phyloP scores from a whole-genome alignment of 148 eudicot genomes.

The Vaccinium corymbosum region DNA sequence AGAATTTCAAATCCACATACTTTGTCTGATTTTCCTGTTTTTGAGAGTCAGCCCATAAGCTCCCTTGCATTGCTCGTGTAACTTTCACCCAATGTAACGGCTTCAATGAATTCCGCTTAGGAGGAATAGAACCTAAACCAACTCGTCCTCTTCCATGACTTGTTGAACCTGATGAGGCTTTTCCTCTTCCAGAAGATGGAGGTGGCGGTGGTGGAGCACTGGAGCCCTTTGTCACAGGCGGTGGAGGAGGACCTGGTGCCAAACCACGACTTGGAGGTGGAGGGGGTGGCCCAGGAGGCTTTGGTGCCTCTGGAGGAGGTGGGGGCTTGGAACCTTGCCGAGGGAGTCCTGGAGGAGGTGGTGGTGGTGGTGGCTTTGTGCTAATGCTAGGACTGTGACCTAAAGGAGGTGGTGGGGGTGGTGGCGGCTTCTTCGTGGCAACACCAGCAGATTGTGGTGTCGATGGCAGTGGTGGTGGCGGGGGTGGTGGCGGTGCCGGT shows the following conservation, averaged over 20 bases:
- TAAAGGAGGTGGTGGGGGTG: slow-evolving; percentile 24
- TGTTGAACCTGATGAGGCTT: slow-evolving; percentile 35
- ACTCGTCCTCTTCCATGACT: slow-evolving; percentile 54
- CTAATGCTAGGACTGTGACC: slow-evolving; percentile 11
- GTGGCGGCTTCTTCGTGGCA: not conserved
- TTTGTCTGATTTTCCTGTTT: slow-evolving; percentile 79
- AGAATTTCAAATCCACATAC: slow-evolving; percentile 35
- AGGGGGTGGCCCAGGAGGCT: slow-evolving; percentile 44
- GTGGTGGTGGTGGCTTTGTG: slow-evolving; percentile 39
- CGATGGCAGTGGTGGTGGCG: slow-evolving; percentile 23
- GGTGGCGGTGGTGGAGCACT: slow-evolving; percentile 73
- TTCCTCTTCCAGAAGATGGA: slow-evolving; percentile 58
- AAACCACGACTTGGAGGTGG: slow-evolving; percentile 46
- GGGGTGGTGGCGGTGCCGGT: slow-evolving; percentile 21
- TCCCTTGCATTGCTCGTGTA: slow-evolving; percentile 89
- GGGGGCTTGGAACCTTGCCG: slow-evolving; percentile 37
- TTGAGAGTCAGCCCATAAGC: slow-evolving; percentile 93
- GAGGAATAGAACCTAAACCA: slow-evolving; percentile 45
- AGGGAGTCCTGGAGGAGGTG: slow-evolving; percentile 51
- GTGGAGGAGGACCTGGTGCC: slow-evolving; percentile 69
- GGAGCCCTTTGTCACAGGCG: slow-evolving; percentile 44
- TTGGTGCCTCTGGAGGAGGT: slow-evolving; percentile 48
- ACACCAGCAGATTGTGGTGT: slow-evolving; percentile 17
- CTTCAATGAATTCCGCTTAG: slow-evolving; percentile 69
- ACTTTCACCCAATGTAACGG: slow-evolving; percentile 98